Evolutionary conservation across 139 green algal species (phyloP), one percentile per base, ranked within the genome.

Genomic region (Chlamydomonas sp.): DNA sequence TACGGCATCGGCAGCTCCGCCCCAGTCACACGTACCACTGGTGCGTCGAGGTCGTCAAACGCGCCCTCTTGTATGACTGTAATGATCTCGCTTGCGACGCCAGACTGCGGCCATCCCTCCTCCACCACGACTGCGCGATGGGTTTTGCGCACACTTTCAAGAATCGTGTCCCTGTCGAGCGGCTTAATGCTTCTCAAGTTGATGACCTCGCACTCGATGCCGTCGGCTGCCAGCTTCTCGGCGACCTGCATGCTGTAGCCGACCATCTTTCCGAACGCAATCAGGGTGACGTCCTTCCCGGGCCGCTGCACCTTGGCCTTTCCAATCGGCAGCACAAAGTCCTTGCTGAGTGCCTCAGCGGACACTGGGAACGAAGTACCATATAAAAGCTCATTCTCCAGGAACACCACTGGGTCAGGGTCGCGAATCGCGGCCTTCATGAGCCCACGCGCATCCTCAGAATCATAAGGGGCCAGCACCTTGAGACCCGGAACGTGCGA

Each of bases 341-440:
- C 94, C 67, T 92, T 90, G 76, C 90, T 87, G 69, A 97, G 74
- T 0, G 89, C 81, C 73, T 92, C 50, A 0, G 84, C 60, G 0
- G 71, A 79, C 3, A 96, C 79, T 20, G 90, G 83, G 79, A 98
- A 99, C 26, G 77, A 36, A 69, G 92, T 72, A 36, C 95, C 93
- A 71, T 99, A 99, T 70, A 97, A 75, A 24, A 97, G 88, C 73
- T 99, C 95, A 67, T 99, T 98, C 82, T 99, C 95, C 43, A 99
- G 82, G 63, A 99, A 91, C 3, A 98, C 80, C 5, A 99, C 93
- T 6, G 95, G 95, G 74, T 99, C 94, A 2, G 90, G 87, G 78
- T 99, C 95, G 16, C 95, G 80, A 67, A 99, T 97, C 58, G 95
- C 87, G 0, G 92, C 91, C 83, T 99, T 98, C 48, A 98, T 48